A percentile compares a stretch with the other conserved stretches of the same genome.
Evolutionary conservation across 2,329 filamentous ascomycete genomes (phyloP).

Genomic region (Fusarium nanum): DNA sequence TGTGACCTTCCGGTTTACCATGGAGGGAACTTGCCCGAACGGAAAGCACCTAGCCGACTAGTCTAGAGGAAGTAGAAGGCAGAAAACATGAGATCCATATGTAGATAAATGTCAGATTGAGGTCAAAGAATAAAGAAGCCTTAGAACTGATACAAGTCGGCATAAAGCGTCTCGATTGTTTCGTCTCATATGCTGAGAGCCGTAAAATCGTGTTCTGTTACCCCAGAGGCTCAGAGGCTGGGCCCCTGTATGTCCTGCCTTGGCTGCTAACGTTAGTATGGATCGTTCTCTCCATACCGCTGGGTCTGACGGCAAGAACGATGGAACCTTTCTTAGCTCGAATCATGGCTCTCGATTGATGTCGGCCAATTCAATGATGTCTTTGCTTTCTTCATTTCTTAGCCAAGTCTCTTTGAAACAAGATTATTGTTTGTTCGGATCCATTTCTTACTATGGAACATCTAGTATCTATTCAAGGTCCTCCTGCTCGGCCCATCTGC

Average conservation of each 20-base stretch:
- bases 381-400: background rate
- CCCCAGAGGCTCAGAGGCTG: background rate
- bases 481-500: background rate
- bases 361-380: background rate
- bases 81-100: background rate
- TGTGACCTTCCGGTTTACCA: slow-evolving; percentile 19
- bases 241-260: background rate
- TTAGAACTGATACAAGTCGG: background rate
- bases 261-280: background rate
- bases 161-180: background rate
- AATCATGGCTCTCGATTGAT: background rate
- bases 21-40: slow-evolving; percentile 3
- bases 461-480: background rate
- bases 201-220: background rate
- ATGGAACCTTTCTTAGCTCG: background rate
- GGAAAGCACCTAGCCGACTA: slow-evolving; percentile 2
- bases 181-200: background rate
- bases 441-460: background rate
- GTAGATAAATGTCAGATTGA: background rate
- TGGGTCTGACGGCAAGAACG: background rate
- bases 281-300: background rate
- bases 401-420: background rate
- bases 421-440: background rate
- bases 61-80: background rate
- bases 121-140: background rate